A percentile compares a stretch with the other conserved stretches of the same genome.
These are phyloP conservation scores for Penicillium sclerotigenum DNA, from an alignment of 2,329 filamentous ascomycete genomes.

Conservation along the genomic window DNA sequence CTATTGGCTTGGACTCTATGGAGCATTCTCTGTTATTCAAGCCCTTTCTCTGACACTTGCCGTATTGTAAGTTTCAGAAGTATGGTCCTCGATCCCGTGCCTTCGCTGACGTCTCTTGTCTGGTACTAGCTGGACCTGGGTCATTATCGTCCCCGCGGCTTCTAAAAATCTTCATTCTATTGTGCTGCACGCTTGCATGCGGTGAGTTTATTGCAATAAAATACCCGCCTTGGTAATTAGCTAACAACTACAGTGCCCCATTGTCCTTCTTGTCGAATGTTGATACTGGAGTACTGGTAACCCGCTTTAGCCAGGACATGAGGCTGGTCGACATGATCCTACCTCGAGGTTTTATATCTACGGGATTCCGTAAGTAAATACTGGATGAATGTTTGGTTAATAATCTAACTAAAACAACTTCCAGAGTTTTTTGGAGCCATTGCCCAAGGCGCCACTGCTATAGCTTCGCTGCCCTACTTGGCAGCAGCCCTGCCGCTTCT, in stretches of 20 bases:
- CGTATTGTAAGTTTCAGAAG: background rate
- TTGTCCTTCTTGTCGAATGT: conserved; percentile 44
- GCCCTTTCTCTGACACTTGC: background rate
- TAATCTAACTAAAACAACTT: background rate
- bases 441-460: conserved; percentile 10
- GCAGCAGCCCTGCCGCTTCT: conserved; percentile 13
- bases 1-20: conserved; percentile 21
- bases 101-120: background rate
- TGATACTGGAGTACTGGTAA: conserved; percentile 42
- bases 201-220: background rate
- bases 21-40: conserved; percentile 12
- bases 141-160: conserved; percentile 15
- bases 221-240: background rate
- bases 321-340: conserved; percentile 46
- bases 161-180: conserved; percentile 23
- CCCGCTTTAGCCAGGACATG: conserved; percentile 46
- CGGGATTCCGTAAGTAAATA: background rate
- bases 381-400: background rate
- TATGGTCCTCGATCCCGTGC: background rate
- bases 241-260: conserved; percentile 26
- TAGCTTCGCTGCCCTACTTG: conserved; percentile 15
- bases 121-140: conserved; percentile 12
- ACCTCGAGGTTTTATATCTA: conserved; percentile 18
- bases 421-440: background rate
- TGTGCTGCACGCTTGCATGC: conserved; percentile 19